Conservation (phyloP, 257 asterid genomes). For the Nicotiana knightiana region DNA sequence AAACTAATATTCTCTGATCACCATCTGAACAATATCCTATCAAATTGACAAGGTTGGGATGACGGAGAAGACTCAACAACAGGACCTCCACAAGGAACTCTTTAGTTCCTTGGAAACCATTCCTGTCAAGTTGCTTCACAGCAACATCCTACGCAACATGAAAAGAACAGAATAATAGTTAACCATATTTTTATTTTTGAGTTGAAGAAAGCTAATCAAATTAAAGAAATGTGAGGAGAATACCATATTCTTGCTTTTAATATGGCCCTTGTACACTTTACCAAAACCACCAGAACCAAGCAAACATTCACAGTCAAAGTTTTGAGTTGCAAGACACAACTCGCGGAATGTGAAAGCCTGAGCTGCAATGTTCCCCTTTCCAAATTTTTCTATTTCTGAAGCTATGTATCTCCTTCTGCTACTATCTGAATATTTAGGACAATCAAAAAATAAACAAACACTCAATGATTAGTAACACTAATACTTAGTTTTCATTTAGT, state of each 20-base stretch:
- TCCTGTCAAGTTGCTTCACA: conserved; percentile 69
- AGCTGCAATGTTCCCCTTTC: conserved; percentile 49
- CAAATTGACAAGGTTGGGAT: conserved; percentile 58
- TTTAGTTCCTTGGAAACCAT: conserved; percentile 71
- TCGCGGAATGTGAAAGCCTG: conserved; percentile 53
- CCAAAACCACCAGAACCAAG: conserved; percentile 90
- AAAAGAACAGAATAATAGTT: not conserved
- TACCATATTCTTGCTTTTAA: conserved; percentile 36
- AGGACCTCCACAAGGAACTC: conserved; percentile 78
- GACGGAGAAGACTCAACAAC: conserved; percentile 70
- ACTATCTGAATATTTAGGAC: conserved; percentile 38
- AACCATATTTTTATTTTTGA: not conserved
- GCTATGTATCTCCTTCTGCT: conserved; percentile 49
- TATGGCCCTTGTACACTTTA: conserved; percentile 60
- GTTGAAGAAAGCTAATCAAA: not conserved
- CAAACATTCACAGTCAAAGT: conserved; percentile 34
- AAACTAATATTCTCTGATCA: conserved; percentile 59
- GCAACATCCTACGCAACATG: conserved; percentile 52
- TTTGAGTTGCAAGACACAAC: conserved; percentile 35
- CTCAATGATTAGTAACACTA: not conserved
- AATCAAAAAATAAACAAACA: not conserved
- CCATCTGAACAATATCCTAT: conserved; percentile 79
- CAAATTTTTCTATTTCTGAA: conserved; percentile 46
- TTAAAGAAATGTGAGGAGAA: not conserved
- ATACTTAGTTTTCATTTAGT: not conserved